These are phyloP conservation scores for Exserohilum turcica DNA, from an alignment of 2,329 filamentous ascomycete genomes.

Conservation along the genomic window DNA sequence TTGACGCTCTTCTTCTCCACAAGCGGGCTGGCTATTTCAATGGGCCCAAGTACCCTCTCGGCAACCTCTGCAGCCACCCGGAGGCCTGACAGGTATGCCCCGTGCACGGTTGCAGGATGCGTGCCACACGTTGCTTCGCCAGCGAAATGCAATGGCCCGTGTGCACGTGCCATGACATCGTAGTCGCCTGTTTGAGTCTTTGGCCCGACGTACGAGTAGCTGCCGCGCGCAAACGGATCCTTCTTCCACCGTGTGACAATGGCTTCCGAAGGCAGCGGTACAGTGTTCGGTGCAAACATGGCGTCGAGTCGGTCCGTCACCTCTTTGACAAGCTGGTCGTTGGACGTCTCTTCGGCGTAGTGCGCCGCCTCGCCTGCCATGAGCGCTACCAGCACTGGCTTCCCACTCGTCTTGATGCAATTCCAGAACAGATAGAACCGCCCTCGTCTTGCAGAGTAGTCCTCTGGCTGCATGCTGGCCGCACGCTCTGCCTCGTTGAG, in stretches of 20 bases:
- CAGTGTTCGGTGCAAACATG: constrained; percentile 67
- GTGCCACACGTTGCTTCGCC: constrained; percentile 96
- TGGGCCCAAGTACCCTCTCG: constrained; percentile 78
- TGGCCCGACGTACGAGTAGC: constrained; percentile 91
- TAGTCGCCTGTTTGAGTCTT: constrained; percentile 86
- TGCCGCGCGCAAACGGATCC: constrained; percentile 89
- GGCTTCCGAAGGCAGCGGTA: constrained; percentile 81
- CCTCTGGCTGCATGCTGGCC: constrained; percentile 75
- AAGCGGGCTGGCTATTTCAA: constrained; percentile 74
- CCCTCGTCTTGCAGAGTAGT: constrained; percentile 80
- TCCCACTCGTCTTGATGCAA: constrained; percentile 83
- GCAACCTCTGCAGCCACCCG: constrained; percentile 87
- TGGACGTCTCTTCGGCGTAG: constrained; percentile 77
- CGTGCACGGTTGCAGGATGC: constrained; percentile 95
- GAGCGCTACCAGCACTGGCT: constrained; percentile 83
- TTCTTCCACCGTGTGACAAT: constrained; percentile 92
- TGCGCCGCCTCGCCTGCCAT: constrained; percentile 96
- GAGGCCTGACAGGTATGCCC: constrained; percentile 91
- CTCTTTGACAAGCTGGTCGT: constrained; percentile 77
- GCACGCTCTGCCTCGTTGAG: constrained; percentile 73
- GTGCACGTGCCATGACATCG: constrained; percentile 80
- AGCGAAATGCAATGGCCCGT: constrained; percentile 92
- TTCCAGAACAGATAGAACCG: constrained; percentile 99
- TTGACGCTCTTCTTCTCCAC: constrained; percentile 64
- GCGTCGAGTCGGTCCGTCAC: constrained; percentile 77